Conservation (phyloP, 2,329 filamentous ascomycete species). For the Xylariaceae sp. region DNA sequence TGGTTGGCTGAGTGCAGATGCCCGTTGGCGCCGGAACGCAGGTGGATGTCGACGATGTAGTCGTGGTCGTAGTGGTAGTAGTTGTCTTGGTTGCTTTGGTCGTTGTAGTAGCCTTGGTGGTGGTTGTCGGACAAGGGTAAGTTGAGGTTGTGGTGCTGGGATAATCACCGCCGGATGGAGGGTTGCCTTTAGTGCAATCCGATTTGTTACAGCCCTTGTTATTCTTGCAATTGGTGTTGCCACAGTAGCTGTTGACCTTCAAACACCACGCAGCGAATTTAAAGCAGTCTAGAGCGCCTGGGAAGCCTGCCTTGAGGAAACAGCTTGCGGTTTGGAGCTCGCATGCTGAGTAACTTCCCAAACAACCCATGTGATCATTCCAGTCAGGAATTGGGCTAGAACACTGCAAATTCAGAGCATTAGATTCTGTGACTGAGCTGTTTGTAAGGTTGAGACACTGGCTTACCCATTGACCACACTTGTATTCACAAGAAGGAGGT, state of each 20-base stretch:
- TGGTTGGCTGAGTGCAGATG: slow-evolving; percentile 53
- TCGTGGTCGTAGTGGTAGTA: slow-evolving; percentile 23
- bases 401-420: slow-evolving; percentile 5
- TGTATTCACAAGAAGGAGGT: slow-evolving; percentile 51
- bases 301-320: slow-evolving; percentile 51
- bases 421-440: too few species aligned
- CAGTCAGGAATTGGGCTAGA: slow-evolving; percentile 46
- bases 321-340: slow-evolving; percentile 48
- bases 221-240: slow-evolving; percentile 34
- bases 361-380: slow-evolving; percentile 41
- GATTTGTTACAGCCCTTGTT: slow-evolving; percentile 34
- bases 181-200: slow-evolving; percentile 41
- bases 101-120: slow-evolving; percentile 17
- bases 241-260: slow-evolving; percentile 45
- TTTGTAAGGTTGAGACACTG: too few species aligned
- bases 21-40: slow-evolving; percentile 47
- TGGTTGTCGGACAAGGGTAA: slow-evolving; percentile 31
- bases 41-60: slow-evolving; percentile 27
- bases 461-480: slow-evolving; percentile 46
- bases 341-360: slow-evolving; percentile 43
- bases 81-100: slow-evolving; percentile 24
- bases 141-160: slow-evolving; percentile 36
- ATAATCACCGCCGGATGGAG: slow-evolving; percentile 36
- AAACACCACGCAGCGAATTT: slow-evolving; percentile 50
- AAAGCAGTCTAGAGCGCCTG: slow-evolving; percentile 48